These are phyloP conservation scores for Chaetothyriales sp. DNA, from an alignment of 2,329 filamentous ascomycete species.

Conservation along the genomic window DNA sequence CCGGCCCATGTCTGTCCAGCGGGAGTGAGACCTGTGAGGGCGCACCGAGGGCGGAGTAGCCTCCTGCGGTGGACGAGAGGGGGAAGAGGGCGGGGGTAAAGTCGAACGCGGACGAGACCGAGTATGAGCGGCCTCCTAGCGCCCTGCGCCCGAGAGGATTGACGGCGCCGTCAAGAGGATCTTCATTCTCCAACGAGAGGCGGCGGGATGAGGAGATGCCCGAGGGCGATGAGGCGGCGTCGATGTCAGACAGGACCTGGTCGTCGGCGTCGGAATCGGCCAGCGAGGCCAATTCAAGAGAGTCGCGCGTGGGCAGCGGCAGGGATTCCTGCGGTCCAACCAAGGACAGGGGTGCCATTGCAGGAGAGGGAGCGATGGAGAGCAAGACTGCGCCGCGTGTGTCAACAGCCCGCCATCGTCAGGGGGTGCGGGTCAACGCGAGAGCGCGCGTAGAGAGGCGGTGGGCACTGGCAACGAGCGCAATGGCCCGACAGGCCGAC, in stretches of 20 bases:
- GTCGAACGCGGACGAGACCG: conserved; percentile 84
- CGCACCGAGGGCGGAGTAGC: conserved; percentile 75
- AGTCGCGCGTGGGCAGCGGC: conserved; percentile 54
- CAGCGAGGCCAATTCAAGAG: conserved; percentile 86
- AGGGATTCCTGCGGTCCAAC: conserved; percentile 12
- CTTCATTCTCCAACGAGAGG: conserved; percentile 74
- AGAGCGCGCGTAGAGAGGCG: no score
- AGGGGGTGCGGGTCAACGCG: background rate
- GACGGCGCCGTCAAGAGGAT: conserved; percentile 44
- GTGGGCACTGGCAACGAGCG: background rate
- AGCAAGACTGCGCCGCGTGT: background rate
- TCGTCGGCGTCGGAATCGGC: conserved; percentile 59
- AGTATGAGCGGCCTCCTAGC: conserved; percentile 55
- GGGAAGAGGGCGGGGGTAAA: conserved; percentile 90
- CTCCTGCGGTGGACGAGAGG: conserved; percentile 63
- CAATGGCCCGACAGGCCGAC: no score
- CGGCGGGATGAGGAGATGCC: conserved; percentile 84
- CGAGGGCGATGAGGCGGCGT: conserved; percentile 51
- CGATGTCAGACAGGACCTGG: conserved; percentile 42
- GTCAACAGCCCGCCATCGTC: background rate
- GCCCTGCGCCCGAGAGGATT: conserved; percentile 38
- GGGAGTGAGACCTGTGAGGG: conserved; percentile 39
- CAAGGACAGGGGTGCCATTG: conserved; percentile 13
- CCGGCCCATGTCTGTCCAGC: conserved; percentile 39
- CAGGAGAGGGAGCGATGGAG: background rate